Base-by-base conservation (phyloP, 202 grass and related monocot genomes). In the Bolboschoenoplectus hybrid region DNA sequence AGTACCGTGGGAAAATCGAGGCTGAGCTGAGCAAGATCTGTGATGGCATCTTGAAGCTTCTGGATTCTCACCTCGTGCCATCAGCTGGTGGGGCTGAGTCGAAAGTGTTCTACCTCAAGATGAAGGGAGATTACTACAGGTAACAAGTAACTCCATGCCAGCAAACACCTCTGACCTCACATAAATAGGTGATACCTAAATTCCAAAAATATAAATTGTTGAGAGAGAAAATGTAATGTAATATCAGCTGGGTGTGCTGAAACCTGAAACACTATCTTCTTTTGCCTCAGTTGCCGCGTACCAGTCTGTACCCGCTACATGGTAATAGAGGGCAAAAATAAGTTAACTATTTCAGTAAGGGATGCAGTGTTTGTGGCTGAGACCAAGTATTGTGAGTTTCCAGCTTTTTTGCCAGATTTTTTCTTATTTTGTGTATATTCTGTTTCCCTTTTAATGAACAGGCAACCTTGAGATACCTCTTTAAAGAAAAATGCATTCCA, bases 91-190 rank as follows among this genome's bases (percentile, higher is more conserved):
- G 81, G 63, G 91, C 93, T 0, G 93, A 95, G 75, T 92, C 93
- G 0, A 95, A 95, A 89, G 93, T 95, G 14, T 95, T 95, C 57
- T 95, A 95, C 83, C 87, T 95, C 43, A 95, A 95, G 87, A 95
- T 95, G 93, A 95, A 95, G 89, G 93, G 93, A 36, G 93, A 95
- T 69, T 95, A 95, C 65, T 89, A 92, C 89, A 95, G 93, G 93
- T 95, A 88, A 89, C 7, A n/a, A 40, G 49, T 36, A 16, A 57
- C 14, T 79, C 35, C 26, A 79, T 79, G 51, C 74, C 52, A 58
- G 34, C 53, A 58, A 58, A 53, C 20, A 34, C 46, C 47, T 26
- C 26, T 26, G 26, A 26, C 26, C 26, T 14, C 1, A 9, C 19
- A 53, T 75, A 7, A 52, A 12, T 11, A 5, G 32, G 61, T 26